Percentiles rank a stretch among this genome's conserved stretches.
Evolutionary conservation across 2,329 filamentous ascomycete species (phyloP).

Genomic region (Ascochyta pisi): DNA sequence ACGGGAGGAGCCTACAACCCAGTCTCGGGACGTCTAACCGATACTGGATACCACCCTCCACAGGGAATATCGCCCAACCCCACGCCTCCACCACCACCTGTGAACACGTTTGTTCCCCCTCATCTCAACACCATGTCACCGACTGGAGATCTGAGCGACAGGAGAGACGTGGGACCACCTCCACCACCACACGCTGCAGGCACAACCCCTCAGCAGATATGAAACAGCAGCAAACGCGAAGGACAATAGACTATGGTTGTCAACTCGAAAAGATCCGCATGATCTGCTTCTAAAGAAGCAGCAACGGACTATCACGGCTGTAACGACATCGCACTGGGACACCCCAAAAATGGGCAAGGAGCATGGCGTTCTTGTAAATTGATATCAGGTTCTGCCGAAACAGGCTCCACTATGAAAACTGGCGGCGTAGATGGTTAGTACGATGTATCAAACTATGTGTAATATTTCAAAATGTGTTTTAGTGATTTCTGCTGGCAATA

Average conservation of each 20-base stretch:
- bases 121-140: slow-evolving; percentile 21
- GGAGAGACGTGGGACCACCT: slow-evolving; percentile 31
- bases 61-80: slow-evolving; percentile 39
- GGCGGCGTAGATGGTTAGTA: neutral
- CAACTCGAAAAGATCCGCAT: slow-evolving; percentile 4
- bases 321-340: slow-evolving; percentile 15
- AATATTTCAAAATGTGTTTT: neutral
- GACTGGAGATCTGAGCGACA: slow-evolving; percentile 41
- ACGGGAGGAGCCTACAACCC: slow-evolving; percentile 41
- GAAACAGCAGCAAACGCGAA: slow-evolving; percentile 2
- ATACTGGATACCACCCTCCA: slow-evolving; percentile 46
- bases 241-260: neutral
- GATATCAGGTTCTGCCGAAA: neutral
- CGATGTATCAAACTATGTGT: slow-evolving; percentile 14
- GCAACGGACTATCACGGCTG: slow-evolving; percentile 14
- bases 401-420: slow-evolving; percentile 1
- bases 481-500: neutral
- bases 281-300: slow-evolving; percentile 6
- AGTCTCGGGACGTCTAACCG: slow-evolving; percentile 40
- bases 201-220: slow-evolving; percentile 40
- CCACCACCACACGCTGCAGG: slow-evolving; percentile 41
- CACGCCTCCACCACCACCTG: slow-evolving; percentile 39
- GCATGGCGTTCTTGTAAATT: slow-evolving; percentile 19
- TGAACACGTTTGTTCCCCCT: slow-evolving; percentile 20
- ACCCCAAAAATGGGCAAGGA: slow-evolving; percentile 10